These are phyloP conservation scores for Umbellularia californica DNA, from an alignment of 164 flowering plant species.

Conservation along the genomic window DNA sequence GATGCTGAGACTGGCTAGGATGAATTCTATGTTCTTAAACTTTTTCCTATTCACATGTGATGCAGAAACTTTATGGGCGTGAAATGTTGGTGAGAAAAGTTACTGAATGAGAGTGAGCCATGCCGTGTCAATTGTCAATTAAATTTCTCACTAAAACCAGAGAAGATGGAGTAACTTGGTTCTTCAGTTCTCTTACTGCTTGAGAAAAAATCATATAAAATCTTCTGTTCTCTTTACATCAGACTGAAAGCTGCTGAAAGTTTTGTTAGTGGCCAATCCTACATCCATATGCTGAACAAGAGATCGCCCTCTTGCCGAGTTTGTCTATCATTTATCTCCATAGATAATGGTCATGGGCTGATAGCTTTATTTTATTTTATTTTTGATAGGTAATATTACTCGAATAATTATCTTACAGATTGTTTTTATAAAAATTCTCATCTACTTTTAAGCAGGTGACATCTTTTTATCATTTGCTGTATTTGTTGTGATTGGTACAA, in stretches of 20 bases:
- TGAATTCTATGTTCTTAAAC: neutral
- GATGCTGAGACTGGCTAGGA: neutral
- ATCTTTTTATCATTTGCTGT: neutral
- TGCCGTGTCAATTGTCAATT: neutral
- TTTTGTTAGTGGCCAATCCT: neutral
- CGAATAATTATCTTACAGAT: too few relatives aligned
- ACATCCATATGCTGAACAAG: neutral
- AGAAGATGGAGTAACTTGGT: neutral
- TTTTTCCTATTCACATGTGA: neutral
- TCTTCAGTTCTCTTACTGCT: neutral
- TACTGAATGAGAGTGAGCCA: slow-evolving; percentile 10
- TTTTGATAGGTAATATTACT: neutral
- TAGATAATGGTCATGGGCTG: neutral
- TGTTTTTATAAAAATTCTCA: too few relatives aligned
- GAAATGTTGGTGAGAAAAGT: slow-evolving; percentile 29
- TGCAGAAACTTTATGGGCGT: slow-evolving; percentile 29
- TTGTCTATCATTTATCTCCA: neutral
- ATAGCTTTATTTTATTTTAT: neutral
- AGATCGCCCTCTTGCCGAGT: neutral
- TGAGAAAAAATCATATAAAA: neutral
- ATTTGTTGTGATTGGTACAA: neutral
- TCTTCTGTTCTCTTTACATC: neutral
- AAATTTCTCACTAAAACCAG: neutral
- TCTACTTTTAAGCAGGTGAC: neutral
- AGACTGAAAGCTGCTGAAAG: neutral